These are phyloP conservation scores for Cystobasidium onofrii DNA, from an alignment of 768 basidiomycete genomes.

Conservation along the genomic window DNA sequence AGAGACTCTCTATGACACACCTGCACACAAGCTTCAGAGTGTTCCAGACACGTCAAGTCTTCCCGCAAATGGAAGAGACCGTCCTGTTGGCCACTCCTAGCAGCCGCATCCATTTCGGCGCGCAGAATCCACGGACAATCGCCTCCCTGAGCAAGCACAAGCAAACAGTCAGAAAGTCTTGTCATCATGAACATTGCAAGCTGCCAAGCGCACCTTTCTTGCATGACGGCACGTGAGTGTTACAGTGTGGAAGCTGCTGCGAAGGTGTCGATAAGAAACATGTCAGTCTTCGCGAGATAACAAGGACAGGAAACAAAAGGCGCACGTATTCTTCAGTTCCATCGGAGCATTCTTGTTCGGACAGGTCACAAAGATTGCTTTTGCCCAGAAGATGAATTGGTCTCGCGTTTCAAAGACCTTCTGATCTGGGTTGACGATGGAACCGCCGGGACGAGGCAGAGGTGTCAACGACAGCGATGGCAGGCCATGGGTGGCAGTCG, in stretches of 20 bases:
- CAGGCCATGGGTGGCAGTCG: not conserved
- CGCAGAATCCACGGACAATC: not conserved
- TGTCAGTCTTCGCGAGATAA: not conserved
- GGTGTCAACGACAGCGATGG: not conserved
- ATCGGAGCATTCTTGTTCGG: not conserved
- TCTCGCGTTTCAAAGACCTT: not conserved
- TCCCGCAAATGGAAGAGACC: not conserved
- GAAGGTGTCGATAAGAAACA: not conserved
- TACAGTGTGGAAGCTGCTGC: not conserved
- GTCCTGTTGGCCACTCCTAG: not conserved
- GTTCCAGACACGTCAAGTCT: not conserved
- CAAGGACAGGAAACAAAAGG: not conserved
- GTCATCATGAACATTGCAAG: not conserved
- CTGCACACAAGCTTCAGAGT: not conserved
- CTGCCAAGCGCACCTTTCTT: not conserved
- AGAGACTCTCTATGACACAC: not conserved
- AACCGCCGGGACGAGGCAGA: not conserved
- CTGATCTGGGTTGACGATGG: not conserved
- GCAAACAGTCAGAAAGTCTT: not conserved
- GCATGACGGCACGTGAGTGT: slow-evolving; percentile 12
- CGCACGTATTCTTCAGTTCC: slow-evolving; percentile 23
- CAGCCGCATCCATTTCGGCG: not conserved
- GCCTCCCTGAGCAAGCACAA: not conserved
- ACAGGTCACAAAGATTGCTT: not conserved
- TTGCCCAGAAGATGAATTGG: not conserved